Evolutionary conservation across 148 eudicot species (phyloP).

Genomic region (Vaccinium corymbosum): DNA sequence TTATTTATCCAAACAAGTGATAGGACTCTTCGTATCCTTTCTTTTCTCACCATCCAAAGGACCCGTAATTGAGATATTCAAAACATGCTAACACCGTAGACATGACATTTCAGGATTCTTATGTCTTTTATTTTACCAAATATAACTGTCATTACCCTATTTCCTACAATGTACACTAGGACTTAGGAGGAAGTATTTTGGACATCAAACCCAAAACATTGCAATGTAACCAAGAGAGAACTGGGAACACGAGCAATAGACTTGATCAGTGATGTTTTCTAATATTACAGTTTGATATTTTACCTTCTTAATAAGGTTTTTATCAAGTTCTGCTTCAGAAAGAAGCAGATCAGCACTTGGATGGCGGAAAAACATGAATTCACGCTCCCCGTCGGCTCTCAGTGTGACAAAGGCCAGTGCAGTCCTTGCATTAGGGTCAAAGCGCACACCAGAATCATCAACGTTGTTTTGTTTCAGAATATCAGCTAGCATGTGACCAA

Average conservation of each 20-base stretch:
- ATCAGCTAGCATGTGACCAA: conserved; percentile 77
- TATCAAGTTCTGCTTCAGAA: conserved; percentile 63
- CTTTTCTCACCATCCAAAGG: not conserved
- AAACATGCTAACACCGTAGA: not conserved
- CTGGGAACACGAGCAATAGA: not conserved
- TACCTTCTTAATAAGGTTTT: conserved; percentile 64
- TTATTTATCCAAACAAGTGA: not conserved
- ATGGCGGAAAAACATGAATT: conserved; percentile 70
- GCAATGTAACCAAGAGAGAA: not conserved
- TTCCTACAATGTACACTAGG: not conserved
- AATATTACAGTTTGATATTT: not conserved
- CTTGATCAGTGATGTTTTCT: not conserved
- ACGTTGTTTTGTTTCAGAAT: conserved; percentile 75
- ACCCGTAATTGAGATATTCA: too few species aligned
- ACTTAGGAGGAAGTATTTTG: not conserved
- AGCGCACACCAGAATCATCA: conserved; percentile 71
- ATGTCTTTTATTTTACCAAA: not conserved
- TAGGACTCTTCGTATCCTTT: not conserved
- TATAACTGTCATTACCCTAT: not conserved
- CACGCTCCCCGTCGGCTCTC: conserved; percentile 80
- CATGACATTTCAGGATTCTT: not conserved
- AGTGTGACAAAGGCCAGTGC: conserved; percentile 70
- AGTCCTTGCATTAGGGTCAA: conserved; percentile 68
- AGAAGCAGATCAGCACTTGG: conserved; percentile 91
- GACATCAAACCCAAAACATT: not conserved